Conservation (phyloP, 1,284 basidiomycete species). For the Cronartium quercuum region DNA sequence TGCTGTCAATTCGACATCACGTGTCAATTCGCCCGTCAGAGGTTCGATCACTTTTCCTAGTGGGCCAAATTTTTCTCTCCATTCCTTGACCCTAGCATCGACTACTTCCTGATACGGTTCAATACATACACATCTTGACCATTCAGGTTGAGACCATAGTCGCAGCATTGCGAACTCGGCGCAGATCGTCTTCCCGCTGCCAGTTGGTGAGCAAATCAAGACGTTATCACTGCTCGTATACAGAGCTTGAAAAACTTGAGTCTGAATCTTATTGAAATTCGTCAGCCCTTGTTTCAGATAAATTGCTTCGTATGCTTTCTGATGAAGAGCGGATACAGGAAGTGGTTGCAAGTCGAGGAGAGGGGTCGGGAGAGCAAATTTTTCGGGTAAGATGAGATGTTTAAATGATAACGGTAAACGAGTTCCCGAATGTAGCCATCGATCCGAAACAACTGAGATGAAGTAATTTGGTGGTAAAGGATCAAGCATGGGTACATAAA, state of each 20-base stretch:
- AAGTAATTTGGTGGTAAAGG: constrained; percentile 97
- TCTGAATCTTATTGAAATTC: constrained; percentile 95
- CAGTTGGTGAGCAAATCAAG: constrained; percentile 91
- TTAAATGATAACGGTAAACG: constrained; percentile 94
- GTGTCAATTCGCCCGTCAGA: constrained; percentile 88
- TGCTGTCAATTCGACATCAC: constrained; percentile 82
- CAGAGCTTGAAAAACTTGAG: constrained; percentile 94
- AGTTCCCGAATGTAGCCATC: constrained; percentile 93
- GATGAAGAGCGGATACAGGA: constrained; percentile 82
- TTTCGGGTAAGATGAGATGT: constrained; percentile 92
- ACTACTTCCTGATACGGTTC: constrained; percentile 98
- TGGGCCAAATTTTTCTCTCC: constrained; percentile 74
- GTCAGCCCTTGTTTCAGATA: constrained; percentile 57
- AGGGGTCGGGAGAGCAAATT: constrained; percentile 86
- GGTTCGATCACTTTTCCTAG: constrained; percentile 86
- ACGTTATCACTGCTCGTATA: constrained; percentile 95
- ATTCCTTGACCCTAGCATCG: constrained; percentile 77
- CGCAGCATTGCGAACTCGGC: constrained; percentile 91
- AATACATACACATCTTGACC: constrained; percentile 84
- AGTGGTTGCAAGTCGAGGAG: constrained; percentile 88
- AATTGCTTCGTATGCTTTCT: constrained; percentile 78
- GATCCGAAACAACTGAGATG: constrained; percentile 87
- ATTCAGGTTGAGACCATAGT: constrained; percentile 78
- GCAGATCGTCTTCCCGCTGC: constrained; percentile 93
- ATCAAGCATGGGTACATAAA: constrained; percentile 93